Percentiles rank a stretch among this genome's conserved stretches.
Evolutionary conservation across 2,329 filamentous ascomycete genomes (phyloP).

Genomic region (Cladosporium sp.): DNA sequence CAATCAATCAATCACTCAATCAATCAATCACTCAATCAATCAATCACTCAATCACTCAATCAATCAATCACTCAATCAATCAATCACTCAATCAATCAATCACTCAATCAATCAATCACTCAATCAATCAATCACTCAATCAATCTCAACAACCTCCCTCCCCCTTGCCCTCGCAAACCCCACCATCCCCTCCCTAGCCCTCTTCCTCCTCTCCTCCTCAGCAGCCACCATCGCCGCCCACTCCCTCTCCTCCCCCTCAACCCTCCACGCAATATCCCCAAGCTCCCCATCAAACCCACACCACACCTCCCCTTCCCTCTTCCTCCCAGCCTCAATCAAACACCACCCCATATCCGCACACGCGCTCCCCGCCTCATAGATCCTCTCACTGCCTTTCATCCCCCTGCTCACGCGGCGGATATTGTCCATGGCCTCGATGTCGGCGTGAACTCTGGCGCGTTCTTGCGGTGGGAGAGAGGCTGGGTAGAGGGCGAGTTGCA

Average conservation of each 20-base stretch:
- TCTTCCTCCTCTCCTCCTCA: not conserved
- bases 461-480: not conserved
- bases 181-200: not conserved
- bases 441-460: not conserved
- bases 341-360: slow-evolving; percentile 17
- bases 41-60: not conserved
- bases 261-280: slow-evolving; percentile 1
- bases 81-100: not conserved
- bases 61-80: not conserved
- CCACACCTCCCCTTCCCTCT: slow-evolving; percentile 20
- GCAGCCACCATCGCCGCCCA: not conserved
- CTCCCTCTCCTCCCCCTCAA: slow-evolving; percentile 12
- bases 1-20: not conserved
- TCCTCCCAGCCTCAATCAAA: slow-evolving; percentile 23
- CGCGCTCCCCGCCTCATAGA: not conserved
- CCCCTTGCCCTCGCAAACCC: not conserved
- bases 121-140: not conserved
- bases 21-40: not conserved
- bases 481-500: not conserved
- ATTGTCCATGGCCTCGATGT: not conserved
- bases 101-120: no score
- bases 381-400: not conserved
- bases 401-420: not conserved
- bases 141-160: not conserved
- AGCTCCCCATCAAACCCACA: slow-evolving; percentile 13